A percentile compares a stretch with the other conserved stretches of the same genome.
Evolutionary conservation across 2,329 filamentous ascomycete genomes (phyloP).

Genomic region (Beauveria sp.): DNA sequence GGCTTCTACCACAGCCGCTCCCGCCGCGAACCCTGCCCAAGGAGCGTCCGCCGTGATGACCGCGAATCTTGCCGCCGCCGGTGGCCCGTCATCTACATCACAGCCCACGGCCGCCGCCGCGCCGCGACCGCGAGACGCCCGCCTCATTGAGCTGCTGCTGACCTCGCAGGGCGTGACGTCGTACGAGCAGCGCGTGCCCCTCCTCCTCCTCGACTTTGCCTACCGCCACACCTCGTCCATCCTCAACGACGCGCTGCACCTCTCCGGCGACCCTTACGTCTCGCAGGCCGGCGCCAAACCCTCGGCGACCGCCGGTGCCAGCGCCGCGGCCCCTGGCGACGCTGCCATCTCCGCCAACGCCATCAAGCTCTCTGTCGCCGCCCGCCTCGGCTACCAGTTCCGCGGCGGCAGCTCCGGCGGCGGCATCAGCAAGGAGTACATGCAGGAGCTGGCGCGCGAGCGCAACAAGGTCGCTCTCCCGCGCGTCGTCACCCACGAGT

Average conservation of each 20-base stretch:
- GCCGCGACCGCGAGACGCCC: constrained; percentile 66
- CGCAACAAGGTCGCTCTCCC: constrained; percentile 61
- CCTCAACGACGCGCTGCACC: constrained; percentile 62
- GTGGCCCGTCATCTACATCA: constrained; percentile 18
- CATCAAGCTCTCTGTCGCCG: constrained; percentile 64
- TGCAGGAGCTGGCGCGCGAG: constrained; percentile 65
- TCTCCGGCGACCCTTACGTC: constrained; percentile 61
- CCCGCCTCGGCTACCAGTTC: constrained; percentile 63
- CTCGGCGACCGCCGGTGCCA: constrained; percentile 40
- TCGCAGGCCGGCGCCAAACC: constrained; percentile 47
- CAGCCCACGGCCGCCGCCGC: constrained; percentile 31
- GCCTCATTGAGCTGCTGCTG: constrained; percentile 72
- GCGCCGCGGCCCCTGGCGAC: constrained; percentile 40
- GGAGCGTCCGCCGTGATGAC: neutral
- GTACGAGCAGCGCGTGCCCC: constrained; percentile 75
- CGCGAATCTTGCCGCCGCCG: constrained; percentile 12
- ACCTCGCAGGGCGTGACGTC: constrained; percentile 70
- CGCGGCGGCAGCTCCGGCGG: constrained; percentile 43
- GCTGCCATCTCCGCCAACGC: constrained; percentile 57
- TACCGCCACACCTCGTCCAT: constrained; percentile 72
- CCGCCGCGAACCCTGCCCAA: neutral
- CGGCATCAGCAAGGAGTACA: constrained; percentile 63
- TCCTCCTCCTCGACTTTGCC: constrained; percentile 78
- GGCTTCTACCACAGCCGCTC: constrained; percentile 9
- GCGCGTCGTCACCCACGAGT: constrained; percentile 55